phyloP scores from a whole-genome alignment of 2,329 filamentous ascomycete species.

The Eutypa lata region DNA sequence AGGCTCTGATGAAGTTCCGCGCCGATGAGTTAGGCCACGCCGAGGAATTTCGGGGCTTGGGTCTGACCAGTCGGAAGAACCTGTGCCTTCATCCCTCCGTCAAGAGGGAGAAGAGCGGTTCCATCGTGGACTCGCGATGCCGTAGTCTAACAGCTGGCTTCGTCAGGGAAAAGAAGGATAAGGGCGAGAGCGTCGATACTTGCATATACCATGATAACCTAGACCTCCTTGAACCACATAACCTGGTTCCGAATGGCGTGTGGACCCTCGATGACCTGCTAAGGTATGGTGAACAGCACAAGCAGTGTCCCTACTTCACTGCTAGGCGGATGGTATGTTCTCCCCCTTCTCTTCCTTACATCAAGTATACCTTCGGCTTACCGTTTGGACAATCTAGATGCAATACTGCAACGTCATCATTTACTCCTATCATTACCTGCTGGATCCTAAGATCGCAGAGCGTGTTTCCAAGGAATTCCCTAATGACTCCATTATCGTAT shows the following conservation, averaged over 20 bases:
- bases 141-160: constrained; percentile 94
- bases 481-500: constrained; percentile 97
- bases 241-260: constrained; percentile 88
- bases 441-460: constrained; percentile 97
- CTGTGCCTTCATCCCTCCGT: constrained; percentile 94
- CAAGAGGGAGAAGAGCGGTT: constrained; percentile 92
- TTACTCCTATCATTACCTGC: constrained; percentile 97
- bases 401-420: constrained; percentile 99
- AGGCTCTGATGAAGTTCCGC: constrained; percentile 92
- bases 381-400: constrained; percentile 58
- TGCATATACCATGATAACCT: constrained; percentile 98
- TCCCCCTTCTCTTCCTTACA: background rate
- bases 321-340: constrained; percentile 78
- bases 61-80: constrained; percentile 94
- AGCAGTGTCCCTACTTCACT: constrained; percentile 97
- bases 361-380: constrained; percentile 3
- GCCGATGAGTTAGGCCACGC: constrained; percentile 81
- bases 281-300: constrained; percentile 88
- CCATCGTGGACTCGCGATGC: constrained; percentile 91
- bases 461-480: constrained; percentile 92
- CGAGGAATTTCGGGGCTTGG: constrained; percentile 90
- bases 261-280: constrained; percentile 92
- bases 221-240: constrained; percentile 90
- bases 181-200: constrained; percentile 88
- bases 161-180: constrained; percentile 95